Base-by-base conservation (phyloP, 1,284 basidiomycete genomes). In the Leccinum griseonigrum region DNA sequence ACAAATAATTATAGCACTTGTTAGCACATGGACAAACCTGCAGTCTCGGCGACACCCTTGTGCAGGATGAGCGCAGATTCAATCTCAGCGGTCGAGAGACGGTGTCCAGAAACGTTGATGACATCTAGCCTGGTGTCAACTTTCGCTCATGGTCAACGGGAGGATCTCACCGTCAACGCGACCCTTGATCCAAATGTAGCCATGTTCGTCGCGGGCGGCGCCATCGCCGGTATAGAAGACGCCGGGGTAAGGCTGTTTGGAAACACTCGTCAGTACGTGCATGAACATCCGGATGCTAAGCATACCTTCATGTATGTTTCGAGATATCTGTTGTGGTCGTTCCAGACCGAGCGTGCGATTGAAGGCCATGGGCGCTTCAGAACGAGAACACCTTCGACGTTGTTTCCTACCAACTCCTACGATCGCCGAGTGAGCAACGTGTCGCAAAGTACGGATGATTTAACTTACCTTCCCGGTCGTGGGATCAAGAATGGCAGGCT, bases 151-250 rank as follows among this genome's bases (percentile, higher is more conserved):
- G 32, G 38, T 43, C 28, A 63, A 68, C 64, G 51, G 43, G 10
- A 38, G 31, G n/a, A 59, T 77, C 89, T 71, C 72, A 90, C 93
- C 95, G 77, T 99, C 97, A 51, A 99, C 89, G 70, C 97, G 90
- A 58, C 97, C 97, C 79, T 95, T 96, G 79, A 99, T 98, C 95
- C 95, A 97, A 74, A 95, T 92, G 79, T 99, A 99, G 6, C 97
- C 97, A 71, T 99, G 90, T 71, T 92, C 87, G 75, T 99, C 97
- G 54, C 96, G 86, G 28, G 90, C 92, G 22, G 96, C 97, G 62
- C 96, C 96, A 71, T 99, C 97, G 40, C 97, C 97, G 22, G 96
- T 99, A 80, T 94, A 98, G 85, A 95, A 98, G 76, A 83, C 80
- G 22, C 94, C 91, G 16, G 90, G 89, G 78, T 94, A 94, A n/a